Evolutionary conservation across 108 stramenopile species (phyloP).

Genomic region (Pseudonitzschia pungens): DNA sequence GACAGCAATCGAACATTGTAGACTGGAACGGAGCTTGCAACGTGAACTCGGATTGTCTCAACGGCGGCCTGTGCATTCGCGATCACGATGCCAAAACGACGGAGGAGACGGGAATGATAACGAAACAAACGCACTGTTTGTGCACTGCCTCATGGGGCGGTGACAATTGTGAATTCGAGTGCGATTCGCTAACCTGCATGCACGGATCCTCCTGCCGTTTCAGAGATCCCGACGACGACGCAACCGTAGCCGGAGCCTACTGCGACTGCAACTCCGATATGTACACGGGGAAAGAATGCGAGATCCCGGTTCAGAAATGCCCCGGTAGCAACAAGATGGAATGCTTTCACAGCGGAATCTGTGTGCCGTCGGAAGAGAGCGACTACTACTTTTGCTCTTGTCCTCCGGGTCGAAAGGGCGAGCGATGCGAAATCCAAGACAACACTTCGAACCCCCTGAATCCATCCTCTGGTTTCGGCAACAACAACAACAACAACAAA

Average conservation of each 20-base stretch:
- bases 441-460: neutral
- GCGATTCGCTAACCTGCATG: neutral
- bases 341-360: neutral
- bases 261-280: neutral
- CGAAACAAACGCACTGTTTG: neutral
- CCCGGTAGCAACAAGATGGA: neutral
- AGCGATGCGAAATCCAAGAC: neutral
- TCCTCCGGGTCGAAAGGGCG: neutral
- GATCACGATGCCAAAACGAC: neutral
- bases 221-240: neutral
- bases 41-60: neutral
- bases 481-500: too few relatives aligned
- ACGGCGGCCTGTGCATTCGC: neutral
- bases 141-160: neutral
- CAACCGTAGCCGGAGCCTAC: neutral
- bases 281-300: slow-evolving; percentile 1
- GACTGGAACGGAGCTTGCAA: neutral
- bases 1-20: neutral
- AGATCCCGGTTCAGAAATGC: neutral
- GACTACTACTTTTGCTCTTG: neutral
- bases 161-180: neutral
- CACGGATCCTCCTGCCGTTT: slow-evolving; percentile 1
- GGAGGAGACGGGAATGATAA: neutral
- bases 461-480: neutral
- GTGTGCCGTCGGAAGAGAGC: neutral